phyloP scores from a whole-genome alignment of 305 asterid genomes.

The Fraxinus sp. region DNA sequence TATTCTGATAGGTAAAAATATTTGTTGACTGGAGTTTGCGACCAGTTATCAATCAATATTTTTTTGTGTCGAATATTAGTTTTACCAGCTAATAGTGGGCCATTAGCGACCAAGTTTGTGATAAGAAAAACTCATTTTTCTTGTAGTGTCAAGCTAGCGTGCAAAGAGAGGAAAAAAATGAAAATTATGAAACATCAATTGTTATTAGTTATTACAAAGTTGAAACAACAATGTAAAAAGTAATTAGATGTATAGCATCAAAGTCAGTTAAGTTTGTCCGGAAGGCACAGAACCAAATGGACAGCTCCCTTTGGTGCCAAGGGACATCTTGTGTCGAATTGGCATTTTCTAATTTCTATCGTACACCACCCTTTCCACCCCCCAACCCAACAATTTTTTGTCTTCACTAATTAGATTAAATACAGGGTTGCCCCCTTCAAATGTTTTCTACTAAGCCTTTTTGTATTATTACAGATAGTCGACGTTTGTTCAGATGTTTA shows the following conservation, averaged over 20 bases:
- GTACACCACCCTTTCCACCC: background rate
- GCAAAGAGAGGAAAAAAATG: background rate
- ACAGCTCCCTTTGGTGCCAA: slow-evolving; percentile 1
- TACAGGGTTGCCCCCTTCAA: background rate
- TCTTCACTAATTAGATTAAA: background rate
- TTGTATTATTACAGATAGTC: background rate
- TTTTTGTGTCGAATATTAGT: no score
- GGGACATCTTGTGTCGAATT: background rate
- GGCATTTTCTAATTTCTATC: background rate
- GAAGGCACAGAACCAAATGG: slow-evolving; percentile 23
- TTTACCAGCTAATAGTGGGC: no score
- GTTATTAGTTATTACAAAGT: background rate
- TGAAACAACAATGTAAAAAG: slow-evolving; percentile 28
- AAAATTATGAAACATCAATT: background rate
- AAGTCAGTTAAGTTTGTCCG: slow-evolving; percentile 40
- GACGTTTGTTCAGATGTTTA: background rate
- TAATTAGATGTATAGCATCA: slow-evolving; percentile 30
- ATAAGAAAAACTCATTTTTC: no score
- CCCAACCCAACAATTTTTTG: background rate
- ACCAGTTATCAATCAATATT: no score
- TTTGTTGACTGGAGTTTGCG: no score
- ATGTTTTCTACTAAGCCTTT: background rate
- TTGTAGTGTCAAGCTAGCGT: no score
- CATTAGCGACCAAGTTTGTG: no score
- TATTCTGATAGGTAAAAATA: no score